Evolutionary conservation across 108 stramenopile genomes (phyloP), one percentile per base, ranked within the genome.

Genomic region (Parietichytrium sp.): DNA sequence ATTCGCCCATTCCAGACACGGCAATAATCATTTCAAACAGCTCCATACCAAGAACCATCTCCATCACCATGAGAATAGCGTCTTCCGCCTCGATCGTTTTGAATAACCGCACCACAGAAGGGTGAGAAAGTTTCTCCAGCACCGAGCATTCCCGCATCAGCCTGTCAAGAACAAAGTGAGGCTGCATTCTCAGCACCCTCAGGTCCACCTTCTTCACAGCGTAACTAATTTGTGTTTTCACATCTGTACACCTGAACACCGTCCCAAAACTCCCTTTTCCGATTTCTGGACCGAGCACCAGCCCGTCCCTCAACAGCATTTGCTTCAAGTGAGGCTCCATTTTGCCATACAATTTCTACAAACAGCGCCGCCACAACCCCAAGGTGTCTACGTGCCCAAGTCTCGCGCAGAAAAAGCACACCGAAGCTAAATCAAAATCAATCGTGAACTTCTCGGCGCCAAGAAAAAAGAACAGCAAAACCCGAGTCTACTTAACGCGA

Each of bases 281-380:
- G 3, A 72, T 72, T 25, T 72, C 38, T 25, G 61, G 61, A 42
- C 61, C 61, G n/a, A 72, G 61, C 61, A 72, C 61, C 38, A 72
- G 61, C 38, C 61, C 61, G 20, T 72, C 61, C 61, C 45, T 72
- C 16, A 72, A 42, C 29, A 72, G 42, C 61, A 72, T 33, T 42
- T 72, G 61, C 61, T 72, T 72, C 42, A 72, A 42, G 23, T 72
- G 38, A 42, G 61, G 61, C 61, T 72, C 61, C 61, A 72, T 72
- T n/a, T n/a, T n/a, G n/a, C n/a, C n/a, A n/a, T n/a, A n/a, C n/a
- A n/a, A n/a, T n/a, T n/a, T n/a, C n/a, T n/a, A n/a, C n/a, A n/a
- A n/a, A n/a, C n/a, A n/a, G n/a, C n/a, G n/a, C n/a, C n/a, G n/a
- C n/a, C n/a, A n/a, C n/a, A n/a, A n/a, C n/a, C n/a, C n/a, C n/a